These are phyloP conservation scores for Podospora anserina DNA, from an alignment of 495 filamentous ascomycete genomes.

Conservation along the genomic window DNA sequence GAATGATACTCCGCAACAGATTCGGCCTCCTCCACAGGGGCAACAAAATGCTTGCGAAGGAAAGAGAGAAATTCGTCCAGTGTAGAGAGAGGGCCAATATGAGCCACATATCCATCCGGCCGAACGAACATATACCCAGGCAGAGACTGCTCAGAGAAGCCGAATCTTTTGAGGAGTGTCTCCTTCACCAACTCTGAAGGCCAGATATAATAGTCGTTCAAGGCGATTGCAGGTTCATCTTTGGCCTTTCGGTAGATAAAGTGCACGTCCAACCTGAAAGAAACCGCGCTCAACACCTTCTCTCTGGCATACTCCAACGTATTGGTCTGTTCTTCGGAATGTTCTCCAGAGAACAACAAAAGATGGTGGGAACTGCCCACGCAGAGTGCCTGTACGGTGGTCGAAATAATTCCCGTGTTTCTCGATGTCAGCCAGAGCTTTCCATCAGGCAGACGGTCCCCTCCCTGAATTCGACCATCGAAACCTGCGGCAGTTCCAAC, in stretches of 20 bases:
- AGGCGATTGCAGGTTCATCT: neutral
- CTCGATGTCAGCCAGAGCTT: neutral
- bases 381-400: constrained; percentile 32
- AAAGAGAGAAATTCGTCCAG: constrained; percentile 32
- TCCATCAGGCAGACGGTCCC: neutral
- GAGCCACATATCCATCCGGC: constrained; percentile 41
- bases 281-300: neutral
- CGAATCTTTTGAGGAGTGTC: constrained; percentile 30
- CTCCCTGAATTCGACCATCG: neutral
- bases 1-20: neutral
- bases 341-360: constrained; percentile 32
- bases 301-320: neutral
- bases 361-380: constrained; percentile 29
- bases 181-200: neutral
- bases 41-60: constrained; percentile 1
- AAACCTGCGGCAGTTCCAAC: neutral
- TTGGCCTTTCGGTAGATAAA: neutral
- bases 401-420: constrained; percentile 23
- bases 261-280: neutral
- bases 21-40: neutral
- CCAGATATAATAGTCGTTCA: neutral
- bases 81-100: constrained; percentile 34
- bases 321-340: neutral
- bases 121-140: constrained; percentile 39
- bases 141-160: constrained; percentile 23